phyloP scores from a whole-genome alignment of 169 alveolate genomes.

The Eimeria sp. region DNA sequence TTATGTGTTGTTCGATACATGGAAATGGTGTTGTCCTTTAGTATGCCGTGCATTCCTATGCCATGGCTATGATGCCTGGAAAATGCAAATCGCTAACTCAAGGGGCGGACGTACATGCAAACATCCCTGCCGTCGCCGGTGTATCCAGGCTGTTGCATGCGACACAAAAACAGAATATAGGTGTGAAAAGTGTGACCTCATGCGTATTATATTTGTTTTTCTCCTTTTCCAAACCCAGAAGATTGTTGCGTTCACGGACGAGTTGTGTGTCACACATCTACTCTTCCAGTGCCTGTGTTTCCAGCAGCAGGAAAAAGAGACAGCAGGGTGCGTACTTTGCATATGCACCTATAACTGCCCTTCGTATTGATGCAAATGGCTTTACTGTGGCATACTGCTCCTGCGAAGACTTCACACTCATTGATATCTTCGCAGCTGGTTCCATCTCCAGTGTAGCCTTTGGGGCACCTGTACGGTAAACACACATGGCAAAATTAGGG shows the following conservation, averaged over 20 bases:
- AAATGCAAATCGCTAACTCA: background rate
- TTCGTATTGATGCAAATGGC: constrained; percentile 86
- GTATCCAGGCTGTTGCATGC: constrained; percentile 77
- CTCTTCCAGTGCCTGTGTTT: background rate
- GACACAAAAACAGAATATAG: background rate
- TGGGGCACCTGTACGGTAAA: constrained; percentile 57
- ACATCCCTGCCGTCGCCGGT: constrained; percentile 75
- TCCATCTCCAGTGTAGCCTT: constrained; percentile 82
- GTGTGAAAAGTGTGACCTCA: background rate
- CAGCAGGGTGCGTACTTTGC: constrained; percentile 83
- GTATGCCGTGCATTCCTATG: background rate
- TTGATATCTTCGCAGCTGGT: constrained; percentile 77
- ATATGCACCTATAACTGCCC: constrained; percentile 86
- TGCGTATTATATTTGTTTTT: background rate
- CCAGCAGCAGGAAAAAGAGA: background rate
- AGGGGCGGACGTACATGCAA: constrained; percentile 55
- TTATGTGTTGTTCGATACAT: background rate
- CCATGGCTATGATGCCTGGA: background rate
- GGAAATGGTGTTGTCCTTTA: background rate
- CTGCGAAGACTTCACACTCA: constrained; percentile 79
- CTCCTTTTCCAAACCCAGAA: background rate
- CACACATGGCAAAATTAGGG: background rate
- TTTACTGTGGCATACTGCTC: constrained; percentile 82
- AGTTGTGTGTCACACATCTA: background rate
- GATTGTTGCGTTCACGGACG: background rate